Evolutionary conservation across 768 basidiomycete genomes (phyloP), one percentile per base, ranked within the genome.

Genomic region (Lentinula sp.): DNA sequence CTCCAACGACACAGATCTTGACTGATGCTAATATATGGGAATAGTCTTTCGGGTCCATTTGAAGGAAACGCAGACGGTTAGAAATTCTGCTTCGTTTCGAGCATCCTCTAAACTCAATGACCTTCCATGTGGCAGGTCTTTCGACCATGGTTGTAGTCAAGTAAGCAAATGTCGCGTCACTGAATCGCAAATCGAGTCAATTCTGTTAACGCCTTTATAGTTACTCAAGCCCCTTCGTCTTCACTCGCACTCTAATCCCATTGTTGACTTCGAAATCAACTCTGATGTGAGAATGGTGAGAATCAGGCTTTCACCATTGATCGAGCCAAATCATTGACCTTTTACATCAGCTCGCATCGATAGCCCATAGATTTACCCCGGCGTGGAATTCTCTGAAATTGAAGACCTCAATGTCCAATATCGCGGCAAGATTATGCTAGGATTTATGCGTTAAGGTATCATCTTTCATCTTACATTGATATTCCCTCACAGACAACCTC

Each of bases 281-380:
- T 72, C 79, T 2, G 85, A 86, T 58, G 85, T 85, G 33, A 78
- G 85, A 16, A 69, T 86, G 12, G 75, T 85, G 49, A 46, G 77
- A 66, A 9, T 23, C 20, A 28, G 16, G 15, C 15, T 32, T 58
- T 39, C 15, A 12, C 33, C 7, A 16, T 15, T 23, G 4, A 16
- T 35, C 35, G 10, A n/a, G 12, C 16, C 62, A 18, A 43, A 16
- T 28, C 6, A 36, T 23, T 20, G 9, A 33, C 39, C 6, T 13
- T 41, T 57, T 9, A n/a, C n/a, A 20, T 1, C 41, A 68, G 67
- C 49, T 68, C 39, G 16, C 60, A 8, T 68, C 67, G 10, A 54
- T 45, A 41, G 54, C 49, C 1, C 67, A 68, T 36, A 23, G 9
- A 7, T 20, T 33, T 10, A 61, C 63, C 18, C 59, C 59, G 16